Evolutionary conservation across 768 basidiomycete species (phyloP), one percentile per base, ranked within the genome.

Genomic region (Podaxis carcinomalis): DNA sequence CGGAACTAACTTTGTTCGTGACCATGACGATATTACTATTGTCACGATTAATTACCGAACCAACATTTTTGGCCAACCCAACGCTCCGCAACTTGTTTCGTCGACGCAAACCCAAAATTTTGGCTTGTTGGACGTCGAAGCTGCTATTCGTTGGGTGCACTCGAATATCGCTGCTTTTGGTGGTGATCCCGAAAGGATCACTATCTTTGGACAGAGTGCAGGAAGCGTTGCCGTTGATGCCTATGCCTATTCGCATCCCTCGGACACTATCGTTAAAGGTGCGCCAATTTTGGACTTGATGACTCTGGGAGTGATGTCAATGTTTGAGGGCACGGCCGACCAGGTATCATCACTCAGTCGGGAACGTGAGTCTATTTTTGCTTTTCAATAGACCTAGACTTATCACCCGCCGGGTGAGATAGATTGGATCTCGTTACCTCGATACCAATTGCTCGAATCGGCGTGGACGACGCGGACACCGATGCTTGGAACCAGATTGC

Each of bases 71-170:
- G 76, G 76, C 2, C 73, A 72, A 57, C 77, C 77, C 0, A 72
- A 70, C 52, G 76, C 77, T 5, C 76, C 77, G 16, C 76, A 78
- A 56, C 71, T 77, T 28, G 61, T 61, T 28, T 63, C 58, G 19
- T 56, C 55, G 7, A 63, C 62, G 0, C 61, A 64, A 5, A 63
- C 72, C 2, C 74, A 76, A 56, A 79, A 78, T 57, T 78, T 76
- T 64, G 77, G 75, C 16, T 67, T 78, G 3, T 69, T 77, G 10
- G 77, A 78, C 52, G 23, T 72, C 2, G 70, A 75, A 19, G 73
- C 75, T n/a, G 80, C 74, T 13, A 71, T 81, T 7, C 66, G 78
- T 57, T 81, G 80, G 81, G 74, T 81, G 2, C 73, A 77, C 46
- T 69, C 73, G 52, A 79, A 83, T 61, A 82, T 83, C 49, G 74